Conservation (phyloP, 2,329 filamentous ascomycete species). For the Paracorniculantispora psalliotae region DNA sequence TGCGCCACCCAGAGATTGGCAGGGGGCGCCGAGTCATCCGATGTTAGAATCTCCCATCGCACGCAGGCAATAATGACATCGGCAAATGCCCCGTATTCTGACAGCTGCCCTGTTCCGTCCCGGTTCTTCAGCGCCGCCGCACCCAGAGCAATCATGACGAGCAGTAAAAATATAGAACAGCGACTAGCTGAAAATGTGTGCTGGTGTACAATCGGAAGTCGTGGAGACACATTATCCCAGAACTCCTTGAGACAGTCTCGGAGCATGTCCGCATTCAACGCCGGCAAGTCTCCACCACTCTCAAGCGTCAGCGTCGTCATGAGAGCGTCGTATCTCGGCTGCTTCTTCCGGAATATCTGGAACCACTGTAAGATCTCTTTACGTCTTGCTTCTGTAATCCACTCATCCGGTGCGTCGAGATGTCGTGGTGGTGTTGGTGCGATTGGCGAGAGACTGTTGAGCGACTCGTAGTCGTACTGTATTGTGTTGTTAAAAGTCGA, state of each 20-base stretch:
- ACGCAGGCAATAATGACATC: slow-evolving; percentile 64
- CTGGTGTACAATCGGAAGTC: slow-evolving; percentile 82
- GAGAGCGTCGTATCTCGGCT: slow-evolving; percentile 33
- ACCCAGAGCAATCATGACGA: slow-evolving; percentile 80
- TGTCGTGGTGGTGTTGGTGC: slow-evolving; percentile 38
- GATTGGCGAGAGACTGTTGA: slow-evolving; percentile 42
- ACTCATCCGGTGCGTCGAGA: slow-evolving; percentile 37
- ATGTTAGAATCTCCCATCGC: slow-evolving; percentile 78
- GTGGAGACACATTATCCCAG: slow-evolving; percentile 80
- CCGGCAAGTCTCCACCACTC: slow-evolving; percentile 38
- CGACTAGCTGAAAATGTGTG: slow-evolving; percentile 78
- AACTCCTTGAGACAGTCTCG: slow-evolving; percentile 80
- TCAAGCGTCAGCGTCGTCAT: slow-evolving; percentile 34
- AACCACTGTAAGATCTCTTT: slow-evolving; percentile 42
- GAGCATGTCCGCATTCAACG: slow-evolving; percentile 72
- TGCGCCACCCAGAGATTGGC: slow-evolving; percentile 88
- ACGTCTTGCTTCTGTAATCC: slow-evolving; percentile 40
- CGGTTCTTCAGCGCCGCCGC: slow-evolving; percentile 69
- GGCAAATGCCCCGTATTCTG: slow-evolving; percentile 43
- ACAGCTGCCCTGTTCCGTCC: slow-evolving; percentile 48
- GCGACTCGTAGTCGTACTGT: slow-evolving; percentile 46
- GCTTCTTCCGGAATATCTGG: slow-evolving; percentile 38
- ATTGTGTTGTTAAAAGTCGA: slow-evolving; percentile 48
- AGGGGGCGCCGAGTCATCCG: slow-evolving; percentile 75
- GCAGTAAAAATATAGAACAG: slow-evolving; percentile 70